A percentile compares a stretch with the other conserved stretches of the same genome.
phyloP scores from a whole-genome alignment of 805 yeast species.

The Zygosaccharomyces bailii region DNA sequence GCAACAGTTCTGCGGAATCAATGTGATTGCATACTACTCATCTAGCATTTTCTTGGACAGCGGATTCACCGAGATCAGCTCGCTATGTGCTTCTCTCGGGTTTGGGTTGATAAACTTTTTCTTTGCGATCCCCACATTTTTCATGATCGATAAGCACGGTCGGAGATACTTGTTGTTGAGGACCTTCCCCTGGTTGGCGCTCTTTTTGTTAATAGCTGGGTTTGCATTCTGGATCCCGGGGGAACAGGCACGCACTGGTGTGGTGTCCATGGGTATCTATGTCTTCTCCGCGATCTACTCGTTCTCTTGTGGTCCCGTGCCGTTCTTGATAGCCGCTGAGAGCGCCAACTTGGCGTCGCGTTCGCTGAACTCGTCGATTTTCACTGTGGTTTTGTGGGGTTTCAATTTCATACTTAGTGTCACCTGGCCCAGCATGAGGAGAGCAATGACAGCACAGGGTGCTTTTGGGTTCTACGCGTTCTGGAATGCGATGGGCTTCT shows the following conservation, averaged over 20 bases:
- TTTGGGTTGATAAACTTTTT: constrained; percentile 77
- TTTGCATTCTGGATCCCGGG: constrained; percentile 68
- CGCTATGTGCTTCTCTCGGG: constrained; percentile 80
- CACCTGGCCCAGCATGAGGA: constrained; percentile 73
- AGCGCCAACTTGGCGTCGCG: constrained; percentile 75
- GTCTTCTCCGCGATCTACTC: constrained; percentile 71
- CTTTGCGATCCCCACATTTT: constrained; percentile 80
- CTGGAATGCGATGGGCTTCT: constrained; percentile 71
- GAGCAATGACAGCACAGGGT: constrained; percentile 71
- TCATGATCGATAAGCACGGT: constrained; percentile 74
- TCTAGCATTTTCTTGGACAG: constrained; percentile 70
- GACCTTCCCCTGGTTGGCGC: constrained; percentile 64
- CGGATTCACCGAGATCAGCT: constrained; percentile 56
- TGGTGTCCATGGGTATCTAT: constrained; percentile 71
- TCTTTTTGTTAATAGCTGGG: constrained; percentile 58
- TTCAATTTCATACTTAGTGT: constrained; percentile 67
- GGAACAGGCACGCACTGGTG: constrained; percentile 55
- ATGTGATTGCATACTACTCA: constrained; percentile 83
- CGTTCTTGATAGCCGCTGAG: constrained; percentile 85
- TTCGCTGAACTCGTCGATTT: constrained; percentile 76
- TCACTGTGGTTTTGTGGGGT: constrained; percentile 73
- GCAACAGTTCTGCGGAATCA: constrained; percentile 91
- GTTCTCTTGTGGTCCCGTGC: constrained; percentile 86
- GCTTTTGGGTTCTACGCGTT: constrained; percentile 89
- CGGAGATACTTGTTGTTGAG: constrained; percentile 57